phyloP scores from a whole-genome alignment of 208 protist genomes.

The Acanthamoeba castellanii region DNA sequence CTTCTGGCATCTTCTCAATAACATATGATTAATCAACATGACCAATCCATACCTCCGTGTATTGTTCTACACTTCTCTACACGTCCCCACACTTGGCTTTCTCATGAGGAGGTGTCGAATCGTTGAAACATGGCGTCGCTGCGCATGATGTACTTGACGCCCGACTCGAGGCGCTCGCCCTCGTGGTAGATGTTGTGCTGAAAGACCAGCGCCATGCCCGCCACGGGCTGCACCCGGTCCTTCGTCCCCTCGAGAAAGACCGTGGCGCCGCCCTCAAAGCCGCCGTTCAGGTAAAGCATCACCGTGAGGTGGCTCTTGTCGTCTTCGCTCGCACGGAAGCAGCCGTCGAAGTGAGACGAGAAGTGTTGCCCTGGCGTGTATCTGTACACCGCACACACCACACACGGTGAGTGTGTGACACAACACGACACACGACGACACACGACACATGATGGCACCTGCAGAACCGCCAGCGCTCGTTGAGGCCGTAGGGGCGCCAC shows the following conservation, averaged over 20 bases:
- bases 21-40: no score
- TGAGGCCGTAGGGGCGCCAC: slow-evolving; percentile 35
- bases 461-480: slow-evolving; percentile 47
- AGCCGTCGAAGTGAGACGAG: neutral
- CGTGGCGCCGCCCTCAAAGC: neutral
- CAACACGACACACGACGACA: neutral
- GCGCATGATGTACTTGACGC: slow-evolving; percentile 70
- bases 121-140: slow-evolving; percentile 53
- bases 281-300: slow-evolving; percentile 32
- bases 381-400: neutral
- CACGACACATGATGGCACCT: neutral
- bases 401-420: neutral
- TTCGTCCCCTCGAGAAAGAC: neutral
- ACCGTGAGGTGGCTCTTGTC: neutral
- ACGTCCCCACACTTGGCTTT: no score
- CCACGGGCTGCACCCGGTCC: neutral
- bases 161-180: neutral
- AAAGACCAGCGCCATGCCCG: slow-evolving; percentile 71
- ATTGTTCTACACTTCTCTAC: no score
- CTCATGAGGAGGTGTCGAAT: neutral
- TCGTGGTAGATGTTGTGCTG: slow-evolving; percentile 73
- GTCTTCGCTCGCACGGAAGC: neutral
- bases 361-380: slow-evolving; percentile 56
- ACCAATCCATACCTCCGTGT: no score
- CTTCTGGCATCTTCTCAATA: no score